phyloP scores from a whole-genome alignment of 2,329 filamentous ascomycete species.

The Trichoderma cornu-damae region DNA sequence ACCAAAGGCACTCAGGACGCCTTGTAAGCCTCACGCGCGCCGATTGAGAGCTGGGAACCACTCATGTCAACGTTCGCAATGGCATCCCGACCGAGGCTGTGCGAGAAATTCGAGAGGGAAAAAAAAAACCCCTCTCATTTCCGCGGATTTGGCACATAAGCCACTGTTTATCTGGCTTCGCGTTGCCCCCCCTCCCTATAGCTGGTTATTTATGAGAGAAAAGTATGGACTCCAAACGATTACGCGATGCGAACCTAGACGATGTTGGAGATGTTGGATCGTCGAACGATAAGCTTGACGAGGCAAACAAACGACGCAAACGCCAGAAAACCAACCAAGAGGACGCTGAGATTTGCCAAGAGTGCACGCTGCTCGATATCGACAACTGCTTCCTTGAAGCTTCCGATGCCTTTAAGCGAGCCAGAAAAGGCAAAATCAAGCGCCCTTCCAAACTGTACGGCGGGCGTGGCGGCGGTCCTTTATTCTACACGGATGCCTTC shows the following conservation, averaged over 20 bases:
- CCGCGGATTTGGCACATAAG: not conserved
- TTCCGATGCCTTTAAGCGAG: not conserved
- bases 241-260: not conserved
- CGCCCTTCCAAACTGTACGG: not conserved
- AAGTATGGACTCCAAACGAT: constrained; percentile 1
- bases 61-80: not conserved
- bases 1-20: not conserved
- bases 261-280: not conserved
- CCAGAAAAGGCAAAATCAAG: not conserved
- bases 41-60: not conserved
- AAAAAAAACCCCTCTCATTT: not conserved
- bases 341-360: not conserved
- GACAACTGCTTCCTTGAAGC: not conserved
- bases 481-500: constrained; percentile 14
- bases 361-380: constrained; percentile 10
- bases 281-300: not conserved
- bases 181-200: not conserved
- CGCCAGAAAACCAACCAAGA: not conserved
- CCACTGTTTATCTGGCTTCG: not conserved
- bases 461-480: not conserved
- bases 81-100: not conserved
- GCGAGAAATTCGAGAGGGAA: not conserved
- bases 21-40: constrained; percentile 6
- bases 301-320: not conserved
- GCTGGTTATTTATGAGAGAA: too few species aligned